These are phyloP conservation scores for Mycosphaerella sp. DNA, from an alignment of 2,329 filamentous ascomycete species.

Conservation along the genomic window DNA sequence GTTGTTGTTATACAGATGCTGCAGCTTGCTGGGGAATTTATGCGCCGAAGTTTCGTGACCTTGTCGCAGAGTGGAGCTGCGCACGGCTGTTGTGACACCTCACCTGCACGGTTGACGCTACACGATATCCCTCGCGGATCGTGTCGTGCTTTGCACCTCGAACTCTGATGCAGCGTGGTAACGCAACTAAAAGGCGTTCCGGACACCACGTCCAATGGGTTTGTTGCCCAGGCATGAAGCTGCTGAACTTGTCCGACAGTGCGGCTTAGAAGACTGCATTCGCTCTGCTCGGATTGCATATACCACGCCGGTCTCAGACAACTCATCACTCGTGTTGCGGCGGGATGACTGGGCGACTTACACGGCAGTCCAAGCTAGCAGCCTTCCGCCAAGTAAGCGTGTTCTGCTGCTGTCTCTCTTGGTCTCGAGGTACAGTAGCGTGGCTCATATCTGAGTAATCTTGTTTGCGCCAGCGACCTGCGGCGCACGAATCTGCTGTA, in stretches of 20 bases:
- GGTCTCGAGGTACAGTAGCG: constrained; percentile 4
- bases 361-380: constrained; percentile 4
- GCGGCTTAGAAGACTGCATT: neutral
- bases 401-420: neutral
- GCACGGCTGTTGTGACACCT: constrained; percentile 11
- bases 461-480: constrained; percentile 9
- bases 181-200: too few relatives aligned
- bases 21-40: constrained; percentile 6
- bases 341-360: neutral
- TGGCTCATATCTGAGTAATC: constrained; percentile 5
- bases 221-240: neutral
- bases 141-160: neutral
- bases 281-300: neutral
- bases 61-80: neutral
- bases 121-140: neutral
- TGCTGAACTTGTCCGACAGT: neutral
- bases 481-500: constrained; percentile 11
- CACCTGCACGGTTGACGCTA: constrained; percentile 6
- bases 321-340: constrained; percentile 3
- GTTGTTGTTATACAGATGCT: constrained; percentile 4
- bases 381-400: neutral
- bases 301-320: constrained; percentile 5
- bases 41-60: constrained; percentile 5
- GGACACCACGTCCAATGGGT: neutral
- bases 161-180: too few relatives aligned